Evolutionary conservation across 331 rosid genomes (phyloP).

Genomic region (Pyracantha coccinea): DNA sequence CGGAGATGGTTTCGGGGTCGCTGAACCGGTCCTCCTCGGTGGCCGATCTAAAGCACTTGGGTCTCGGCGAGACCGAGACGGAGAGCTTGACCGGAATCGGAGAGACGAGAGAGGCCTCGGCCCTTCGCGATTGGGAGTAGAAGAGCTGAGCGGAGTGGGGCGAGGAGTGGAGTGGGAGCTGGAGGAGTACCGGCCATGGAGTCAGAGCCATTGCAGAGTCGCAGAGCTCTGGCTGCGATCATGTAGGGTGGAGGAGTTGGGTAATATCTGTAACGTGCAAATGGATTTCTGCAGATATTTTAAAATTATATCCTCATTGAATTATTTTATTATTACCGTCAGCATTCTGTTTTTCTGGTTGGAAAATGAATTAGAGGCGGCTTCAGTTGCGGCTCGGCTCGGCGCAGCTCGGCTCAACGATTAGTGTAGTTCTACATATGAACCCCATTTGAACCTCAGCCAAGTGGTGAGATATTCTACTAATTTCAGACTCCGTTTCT

Average conservation of each 20-base stretch:
- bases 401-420: no score
- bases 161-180: slow-evolving; percentile 36
- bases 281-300: not conserved
- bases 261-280: not conserved
- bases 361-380: not conserved
- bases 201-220: slow-evolving; percentile 46
- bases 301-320: not conserved
- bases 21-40: slow-evolving; percentile 46
- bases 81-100: slow-evolving; percentile 9
- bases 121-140: slow-evolving; percentile 22
- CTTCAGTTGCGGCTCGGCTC: no score
- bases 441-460: no score
- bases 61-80: not conserved
- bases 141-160: slow-evolving; percentile 20
- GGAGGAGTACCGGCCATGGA: slow-evolving; percentile 35
- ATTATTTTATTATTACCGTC: no score
- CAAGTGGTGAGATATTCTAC: no score
- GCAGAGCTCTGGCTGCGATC: slow-evolving; percentile 16
- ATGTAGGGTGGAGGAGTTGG: slow-evolving; percentile 20
- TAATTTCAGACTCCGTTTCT: no score
- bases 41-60: slow-evolving; percentile 49
- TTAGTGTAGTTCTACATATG: no score
- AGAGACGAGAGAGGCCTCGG: slow-evolving; percentile 14
- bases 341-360: not conserved
- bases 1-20: slow-evolving; percentile 33